Conservation (phyloP, 2,329 filamentous ascomycete species). For the Colletotrichum lindemuthianum region DNA sequence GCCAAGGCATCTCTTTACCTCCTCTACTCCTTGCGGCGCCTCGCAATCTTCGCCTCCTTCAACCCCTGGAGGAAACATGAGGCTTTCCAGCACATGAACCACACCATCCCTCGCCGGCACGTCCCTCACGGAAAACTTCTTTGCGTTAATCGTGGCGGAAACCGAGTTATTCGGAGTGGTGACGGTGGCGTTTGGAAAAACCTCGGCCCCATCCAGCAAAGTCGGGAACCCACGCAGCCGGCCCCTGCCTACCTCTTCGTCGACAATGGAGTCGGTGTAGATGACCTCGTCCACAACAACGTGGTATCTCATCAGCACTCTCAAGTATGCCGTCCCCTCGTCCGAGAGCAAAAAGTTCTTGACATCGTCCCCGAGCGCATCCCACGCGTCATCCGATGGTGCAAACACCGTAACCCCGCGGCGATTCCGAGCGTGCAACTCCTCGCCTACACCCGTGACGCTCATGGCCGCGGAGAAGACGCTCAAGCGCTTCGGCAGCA, state of each 20-base stretch:
- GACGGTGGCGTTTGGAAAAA: background rate
- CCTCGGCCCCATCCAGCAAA: background rate
- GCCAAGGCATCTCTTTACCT: slow-evolving; percentile 3
- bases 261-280: slow-evolving; percentile 1
- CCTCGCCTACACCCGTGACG: background rate
- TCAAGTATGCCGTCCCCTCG: background rate
- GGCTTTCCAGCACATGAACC: slow-evolving; percentile 19
- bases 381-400: slow-evolving; percentile 21
- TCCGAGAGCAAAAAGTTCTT: slow-evolving; percentile 8
- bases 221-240: background rate
- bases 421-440: background rate
- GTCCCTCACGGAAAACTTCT: background rate
- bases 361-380: background rate
- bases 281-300: background rate
- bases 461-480: slow-evolving; percentile 15
- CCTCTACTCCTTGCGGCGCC: background rate
- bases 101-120: slow-evolving; percentile 18
- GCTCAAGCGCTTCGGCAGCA: slow-evolving; percentile 7
- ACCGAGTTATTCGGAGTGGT: too few relatives aligned
- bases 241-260: background rate
- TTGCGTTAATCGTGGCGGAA: background rate
- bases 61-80: slow-evolving; percentile 11
- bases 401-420: slow-evolving; percentile 18
- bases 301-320: slow-evolving; percentile 23
- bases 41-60: background rate